These are phyloP conservation scores for Candida ovalis DNA, from an alignment of 805 yeast genomes.

Conservation along the genomic window DNA sequence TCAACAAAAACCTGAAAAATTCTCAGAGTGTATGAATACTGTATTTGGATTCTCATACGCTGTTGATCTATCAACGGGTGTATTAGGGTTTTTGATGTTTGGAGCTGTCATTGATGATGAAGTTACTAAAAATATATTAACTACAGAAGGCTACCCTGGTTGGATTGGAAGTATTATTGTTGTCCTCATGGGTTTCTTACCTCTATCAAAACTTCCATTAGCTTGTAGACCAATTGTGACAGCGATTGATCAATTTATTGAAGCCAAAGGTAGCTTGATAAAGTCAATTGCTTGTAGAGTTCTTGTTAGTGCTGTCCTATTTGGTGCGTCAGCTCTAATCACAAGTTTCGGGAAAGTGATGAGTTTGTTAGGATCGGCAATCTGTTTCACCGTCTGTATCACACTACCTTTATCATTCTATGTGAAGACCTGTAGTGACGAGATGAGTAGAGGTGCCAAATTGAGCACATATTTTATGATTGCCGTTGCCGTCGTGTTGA, in stretches of 20 bases:
- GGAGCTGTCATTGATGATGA: constrained; percentile 48
- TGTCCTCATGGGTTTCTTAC: constrained; percentile 71
- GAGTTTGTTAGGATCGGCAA: constrained; percentile 75
- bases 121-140: constrained; percentile 45
- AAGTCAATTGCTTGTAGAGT: constrained; percentile 32
- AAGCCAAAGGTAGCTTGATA: constrained; percentile 1
- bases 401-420: constrained; percentile 76
- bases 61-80: constrained; percentile 61
- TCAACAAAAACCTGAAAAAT: constrained; percentile 64
- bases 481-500: constrained; percentile 41
- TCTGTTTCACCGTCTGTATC: constrained; percentile 76
- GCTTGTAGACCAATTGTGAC: constrained; percentile 80
- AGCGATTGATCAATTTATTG: constrained; percentile 45
- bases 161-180: constrained; percentile 52
- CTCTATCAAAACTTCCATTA: constrained; percentile 80
- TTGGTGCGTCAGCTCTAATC: constrained; percentile 56
- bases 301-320: constrained; percentile 53
- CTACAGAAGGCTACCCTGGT: constrained; percentile 42
- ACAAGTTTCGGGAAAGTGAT: constrained; percentile 81
- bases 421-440: constrained; percentile 46
- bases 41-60: constrained; percentile 59
- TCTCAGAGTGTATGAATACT: constrained; percentile 46
- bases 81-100: constrained; percentile 61
- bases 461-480: constrained; percentile 41
- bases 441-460: constrained; percentile 38